phyloP scores from a whole-genome alignment of 495 filamentous ascomycete genomes.

The Penicillium turbatum region DNA sequence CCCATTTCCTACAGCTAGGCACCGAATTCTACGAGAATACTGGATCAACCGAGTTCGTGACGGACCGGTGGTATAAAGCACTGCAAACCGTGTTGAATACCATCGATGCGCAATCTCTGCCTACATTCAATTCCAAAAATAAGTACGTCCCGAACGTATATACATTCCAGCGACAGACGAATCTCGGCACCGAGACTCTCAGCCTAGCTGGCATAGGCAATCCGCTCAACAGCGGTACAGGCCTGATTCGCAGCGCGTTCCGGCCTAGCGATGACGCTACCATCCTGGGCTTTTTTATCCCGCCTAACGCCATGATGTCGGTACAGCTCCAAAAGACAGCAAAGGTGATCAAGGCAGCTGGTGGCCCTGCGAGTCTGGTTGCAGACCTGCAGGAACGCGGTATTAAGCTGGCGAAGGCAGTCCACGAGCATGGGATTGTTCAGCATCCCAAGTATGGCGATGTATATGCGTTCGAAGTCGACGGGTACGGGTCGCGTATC shows the following conservation, averaged over 20 bases:
- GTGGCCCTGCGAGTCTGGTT: slow-evolving; percentile 46
- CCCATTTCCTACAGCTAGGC: slow-evolving; percentile 78
- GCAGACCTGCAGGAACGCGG: slow-evolving; percentile 59
- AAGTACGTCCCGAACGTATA: slow-evolving; percentile 69
- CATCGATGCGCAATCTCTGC: slow-evolving; percentile 70
- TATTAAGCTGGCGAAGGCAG: slow-evolving; percentile 63
- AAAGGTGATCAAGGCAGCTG: slow-evolving; percentile 56
- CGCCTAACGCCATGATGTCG: slow-evolving; percentile 92
- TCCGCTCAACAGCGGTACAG: slow-evolving; percentile 78
- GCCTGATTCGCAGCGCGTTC: slow-evolving; percentile 87
- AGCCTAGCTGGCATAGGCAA: slow-evolving; percentile 81
- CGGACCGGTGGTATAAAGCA: slow-evolving; percentile 72
- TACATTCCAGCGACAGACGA: slow-evolving; percentile 77
- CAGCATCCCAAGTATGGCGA: slow-evolving; percentile 73
- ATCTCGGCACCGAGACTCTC: slow-evolving; percentile 84
- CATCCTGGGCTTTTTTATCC: slow-evolving; percentile 92
- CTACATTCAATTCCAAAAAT: slow-evolving; percentile 69
- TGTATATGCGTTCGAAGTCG: slow-evolving; percentile 95
- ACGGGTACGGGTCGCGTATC: slow-evolving; percentile 86
- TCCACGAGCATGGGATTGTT: slow-evolving; percentile 91
- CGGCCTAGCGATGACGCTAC: slow-evolving; percentile 97
- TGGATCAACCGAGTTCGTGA: slow-evolving; percentile 71
- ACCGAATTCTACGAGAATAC: slow-evolving; percentile 85
- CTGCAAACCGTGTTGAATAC: slow-evolving; percentile 68
- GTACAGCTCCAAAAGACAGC: slow-evolving; percentile 81